Evolutionary conservation across 2,329 filamentous ascomycete species (phyloP), one percentile per base, ranked within the genome.

Genomic region (Paraphoma sp.): DNA sequence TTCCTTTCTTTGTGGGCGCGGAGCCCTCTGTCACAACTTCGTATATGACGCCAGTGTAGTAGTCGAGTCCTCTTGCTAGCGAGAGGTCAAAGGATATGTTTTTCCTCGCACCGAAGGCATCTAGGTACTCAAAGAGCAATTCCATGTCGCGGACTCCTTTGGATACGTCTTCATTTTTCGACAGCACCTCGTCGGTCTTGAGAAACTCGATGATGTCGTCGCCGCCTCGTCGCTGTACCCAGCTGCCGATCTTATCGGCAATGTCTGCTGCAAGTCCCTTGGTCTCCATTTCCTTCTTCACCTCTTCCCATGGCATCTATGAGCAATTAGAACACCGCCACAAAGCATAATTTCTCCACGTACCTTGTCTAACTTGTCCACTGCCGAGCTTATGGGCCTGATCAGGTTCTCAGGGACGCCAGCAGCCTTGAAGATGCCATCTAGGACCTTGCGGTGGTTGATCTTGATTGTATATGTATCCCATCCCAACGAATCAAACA

Each of bases 361-460:
- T 61, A 89, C 82, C 81, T 98, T 98, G 79, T 97, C 94, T 52
- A 98, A 83, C 82, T 98, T 98, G 81, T 98, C 94, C 45, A 98
- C 93, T 1, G 94, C 93, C 23, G 91, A 95, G 40, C 90, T 95
- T 71, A 97, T 97, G 30, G 90, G 87, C 53, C 94, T 87, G 64
- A 96, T 91, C 82, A 96, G 93, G 54, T 96, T 90, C 56, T 86
- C 81, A 1, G 93, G 92, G 12, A 98, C 93, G 62, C 94, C 93
- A 68, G 91, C 94, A 29, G 97, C 91, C 74, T 92, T 86, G 78
- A 98, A 97, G 65, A 97, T 86, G 55, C 93, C 94, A 69, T 97
- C 93, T 14, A 98, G 84, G 47, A 97, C 94, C 79, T 96, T 94
- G 66, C 94, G 86, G 86, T 97, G 92, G 81, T 97, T 98, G 73